These are phyloP conservation scores for Claviceps lovelessii DNA, from an alignment of 2,329 filamentous ascomycete genomes.

Conservation along the genomic window DNA sequence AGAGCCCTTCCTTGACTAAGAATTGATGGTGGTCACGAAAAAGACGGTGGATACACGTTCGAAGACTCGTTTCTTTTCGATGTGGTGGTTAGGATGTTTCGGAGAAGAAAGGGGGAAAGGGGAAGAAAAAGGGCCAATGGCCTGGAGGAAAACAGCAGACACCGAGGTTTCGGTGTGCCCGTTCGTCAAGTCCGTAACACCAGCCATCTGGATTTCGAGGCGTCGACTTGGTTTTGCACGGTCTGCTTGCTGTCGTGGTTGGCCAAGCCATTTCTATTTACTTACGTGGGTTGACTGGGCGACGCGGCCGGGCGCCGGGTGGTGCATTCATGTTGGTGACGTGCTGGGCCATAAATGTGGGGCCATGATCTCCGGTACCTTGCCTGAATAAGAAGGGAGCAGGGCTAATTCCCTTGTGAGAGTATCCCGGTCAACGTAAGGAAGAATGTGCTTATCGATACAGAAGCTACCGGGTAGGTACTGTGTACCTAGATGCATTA, in stretches of 20 bases:
- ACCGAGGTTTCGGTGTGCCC: neutral
- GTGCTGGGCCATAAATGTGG: neutral
- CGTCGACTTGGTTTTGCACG: conserved; percentile 1
- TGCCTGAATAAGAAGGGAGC: neutral
- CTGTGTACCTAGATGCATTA: too few species aligned
- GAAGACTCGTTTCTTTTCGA: neutral
- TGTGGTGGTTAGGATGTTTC: neutral
- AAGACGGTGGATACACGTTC: neutral
- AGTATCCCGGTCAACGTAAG: too few species aligned
- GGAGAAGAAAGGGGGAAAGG: neutral
- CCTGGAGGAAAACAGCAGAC: neutral
- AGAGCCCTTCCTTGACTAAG: neutral
- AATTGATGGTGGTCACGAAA: conserved; percentile 1
- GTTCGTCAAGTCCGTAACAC: neutral
- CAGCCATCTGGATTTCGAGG: conserved; percentile 7
- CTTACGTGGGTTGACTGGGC: conserved; percentile 13
- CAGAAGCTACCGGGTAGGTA: too few species aligned
- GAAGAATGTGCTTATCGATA: too few species aligned
- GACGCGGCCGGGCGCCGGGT: conserved; percentile 6
- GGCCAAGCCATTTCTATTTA: conserved; percentile 22
- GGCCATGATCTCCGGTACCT: too few species aligned
- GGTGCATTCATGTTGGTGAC: neutral
- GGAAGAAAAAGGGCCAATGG: neutral
- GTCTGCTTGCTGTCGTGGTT: conserved; percentile 8
- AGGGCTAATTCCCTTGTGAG: too few species aligned